Conservation (phyloP, 495 filamentous ascomycete genomes). For the Daldinia grandis region DNA sequence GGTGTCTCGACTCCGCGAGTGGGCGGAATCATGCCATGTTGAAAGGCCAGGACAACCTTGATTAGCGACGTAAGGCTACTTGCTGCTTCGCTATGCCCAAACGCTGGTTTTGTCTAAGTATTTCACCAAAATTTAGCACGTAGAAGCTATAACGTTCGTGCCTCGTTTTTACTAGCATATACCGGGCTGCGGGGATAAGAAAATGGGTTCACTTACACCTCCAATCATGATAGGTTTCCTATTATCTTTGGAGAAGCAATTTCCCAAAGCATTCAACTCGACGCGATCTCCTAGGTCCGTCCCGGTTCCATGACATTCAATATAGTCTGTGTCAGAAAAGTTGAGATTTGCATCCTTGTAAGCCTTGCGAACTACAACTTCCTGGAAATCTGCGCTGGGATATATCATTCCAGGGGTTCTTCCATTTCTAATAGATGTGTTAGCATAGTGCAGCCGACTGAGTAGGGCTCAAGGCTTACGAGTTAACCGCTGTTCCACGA, state of each 20-base stretch:
- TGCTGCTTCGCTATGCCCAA: slow-evolving; percentile 64
- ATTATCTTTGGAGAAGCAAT: background rate
- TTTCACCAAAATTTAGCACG: background rate
- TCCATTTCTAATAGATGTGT: background rate
- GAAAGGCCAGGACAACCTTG: slow-evolving; percentile 61
- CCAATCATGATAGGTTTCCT: background rate
- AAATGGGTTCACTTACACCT: background rate
- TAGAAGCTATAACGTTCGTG: background rate
- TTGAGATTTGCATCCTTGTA: slow-evolving; percentile 48
- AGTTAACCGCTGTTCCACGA: background rate
- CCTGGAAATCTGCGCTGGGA: slow-evolving; percentile 56
- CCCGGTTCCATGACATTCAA: slow-evolving; percentile 53
- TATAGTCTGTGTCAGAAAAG: slow-evolving; percentile 50
- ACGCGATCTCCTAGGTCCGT: background rate
- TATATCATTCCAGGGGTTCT: slow-evolving; percentile 52
- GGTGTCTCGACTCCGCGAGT: slow-evolving; percentile 52
- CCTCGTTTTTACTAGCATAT: background rate
- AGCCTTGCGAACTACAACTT: slow-evolving; percentile 50
- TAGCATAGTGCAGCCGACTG: background rate
- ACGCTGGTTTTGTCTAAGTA: slow-evolving; percentile 51
- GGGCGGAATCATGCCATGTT: slow-evolving; percentile 57
- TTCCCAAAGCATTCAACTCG: background rate
- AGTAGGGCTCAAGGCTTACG: background rate
- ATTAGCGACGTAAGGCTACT: slow-evolving; percentile 64
- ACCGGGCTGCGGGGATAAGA: background rate